Conservation (phyloP, 768 basidiomycete species). For the Gelatoporia subvermispora region DNA sequence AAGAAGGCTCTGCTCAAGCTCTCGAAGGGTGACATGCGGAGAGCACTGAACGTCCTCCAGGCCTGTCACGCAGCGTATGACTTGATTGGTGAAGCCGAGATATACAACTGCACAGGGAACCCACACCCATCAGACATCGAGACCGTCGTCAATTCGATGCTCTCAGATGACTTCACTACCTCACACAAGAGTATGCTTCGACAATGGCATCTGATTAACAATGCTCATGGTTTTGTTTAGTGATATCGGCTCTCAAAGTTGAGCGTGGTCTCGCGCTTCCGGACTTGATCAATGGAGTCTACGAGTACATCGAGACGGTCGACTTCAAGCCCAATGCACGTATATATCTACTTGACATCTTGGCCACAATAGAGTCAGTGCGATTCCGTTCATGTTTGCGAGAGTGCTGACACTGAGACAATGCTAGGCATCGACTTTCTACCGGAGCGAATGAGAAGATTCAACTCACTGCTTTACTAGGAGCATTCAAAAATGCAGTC, state of each 20-base stretch:
- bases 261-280: conserved; percentile 94
- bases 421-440: conserved; percentile 76
- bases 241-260: conserved; percentile 81
- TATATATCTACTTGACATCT: conserved; percentile 85
- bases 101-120: conserved; percentile 96
- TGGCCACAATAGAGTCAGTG: conserved; percentile 93
- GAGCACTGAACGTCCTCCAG: conserved; percentile 93
- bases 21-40: conserved; percentile 96
- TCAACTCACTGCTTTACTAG: conserved; percentile 86
- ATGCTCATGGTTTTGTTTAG: conserved; percentile 35
- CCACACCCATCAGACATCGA: conserved; percentile 96
- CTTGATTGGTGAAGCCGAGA: conserved; percentile 77
- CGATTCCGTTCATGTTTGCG: background rate
- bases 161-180: conserved; percentile 92
- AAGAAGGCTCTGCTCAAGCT: conserved; percentile 86
- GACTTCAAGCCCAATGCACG: conserved; percentile 84
- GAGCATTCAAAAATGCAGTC: conserved; percentile 90
- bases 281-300: conserved; percentile 88
- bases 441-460: conserved; percentile 93
- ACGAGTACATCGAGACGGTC: conserved; percentile 83
- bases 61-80: conserved; percentile 98
- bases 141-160: conserved; percentile 90
- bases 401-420: background rate
- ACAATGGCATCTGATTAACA: background rate
- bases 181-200: conserved; percentile 66